A percentile compares a stretch with the other conserved stretches of the same genome.
These are phyloP conservation scores for Coprinopsis strossmayeri DNA, from an alignment of 768 basidiomycete genomes.

Conservation along the genomic window DNA sequence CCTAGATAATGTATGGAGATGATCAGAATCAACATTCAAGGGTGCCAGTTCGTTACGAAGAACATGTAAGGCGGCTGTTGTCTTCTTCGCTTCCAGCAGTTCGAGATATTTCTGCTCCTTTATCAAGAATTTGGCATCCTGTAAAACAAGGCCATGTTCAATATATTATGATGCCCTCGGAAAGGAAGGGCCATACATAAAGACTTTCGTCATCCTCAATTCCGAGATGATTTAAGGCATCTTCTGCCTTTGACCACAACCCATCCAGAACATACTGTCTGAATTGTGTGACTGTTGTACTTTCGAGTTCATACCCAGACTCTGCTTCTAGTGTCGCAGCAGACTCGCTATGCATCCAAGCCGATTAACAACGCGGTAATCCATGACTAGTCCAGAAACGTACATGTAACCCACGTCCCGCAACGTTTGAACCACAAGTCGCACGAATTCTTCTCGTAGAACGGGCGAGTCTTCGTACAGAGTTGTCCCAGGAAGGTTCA, in stretches of 20 bases:
- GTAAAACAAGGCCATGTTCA: constrained; percentile 13
- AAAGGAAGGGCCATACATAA: constrained; percentile 5
- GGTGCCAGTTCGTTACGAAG: constrained; percentile 87
- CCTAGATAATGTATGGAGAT: constrained; percentile 87
- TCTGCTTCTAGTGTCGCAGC: constrained; percentile 87
- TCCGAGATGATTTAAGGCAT: constrained; percentile 59
- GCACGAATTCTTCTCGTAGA: constrained; percentile 86
- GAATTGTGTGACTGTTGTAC: constrained; percentile 71
- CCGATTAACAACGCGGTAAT: background rate
- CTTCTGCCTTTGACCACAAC: constrained; percentile 75
- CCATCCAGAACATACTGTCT: constrained; percentile 74
- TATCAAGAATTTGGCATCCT: constrained; percentile 85
- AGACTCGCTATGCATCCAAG: constrained; percentile 58
- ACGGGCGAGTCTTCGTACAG: constrained; percentile 76
- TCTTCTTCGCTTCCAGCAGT: constrained; percentile 74
- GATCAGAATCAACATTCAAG: constrained; percentile 69
- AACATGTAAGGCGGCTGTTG: constrained; percentile 76
- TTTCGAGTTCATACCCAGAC: constrained; percentile 85
- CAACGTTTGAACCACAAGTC: constrained; percentile 83
- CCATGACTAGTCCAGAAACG: constrained; percentile 19
- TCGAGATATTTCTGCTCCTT: constrained; percentile 96
- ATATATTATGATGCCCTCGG: background rate
- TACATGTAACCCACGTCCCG: constrained; percentile 80
- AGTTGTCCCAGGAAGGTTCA: constrained; percentile 63
- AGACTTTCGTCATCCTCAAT: constrained; percentile 54